A percentile compares a stretch with the other conserved stretches of the same genome.
These are phyloP conservation scores for Komagataella phaffii DNA, from an alignment of 805 yeast species.

Conservation along the genomic window DNA sequence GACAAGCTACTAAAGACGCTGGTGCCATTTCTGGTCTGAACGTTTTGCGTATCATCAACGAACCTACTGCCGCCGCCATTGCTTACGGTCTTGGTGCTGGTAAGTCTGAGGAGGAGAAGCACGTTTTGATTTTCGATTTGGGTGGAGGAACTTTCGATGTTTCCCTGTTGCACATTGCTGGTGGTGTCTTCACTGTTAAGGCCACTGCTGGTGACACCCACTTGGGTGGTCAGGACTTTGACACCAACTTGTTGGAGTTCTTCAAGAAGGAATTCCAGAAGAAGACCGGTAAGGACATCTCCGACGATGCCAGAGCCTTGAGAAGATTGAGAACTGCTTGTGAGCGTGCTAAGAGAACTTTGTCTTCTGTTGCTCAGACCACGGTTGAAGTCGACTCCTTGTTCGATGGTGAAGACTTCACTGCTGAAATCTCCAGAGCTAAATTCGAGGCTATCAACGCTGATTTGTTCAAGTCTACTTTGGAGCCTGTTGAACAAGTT, in stretches of 20 bases:
- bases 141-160: slow-evolving; percentile 86
- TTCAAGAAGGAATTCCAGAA: slow-evolving; percentile 94
- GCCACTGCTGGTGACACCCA: slow-evolving; percentile 81
- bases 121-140: slow-evolving; percentile 53
- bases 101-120: slow-evolving; percentile 31
- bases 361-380: slow-evolving; percentile 92
- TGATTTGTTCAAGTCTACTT: slow-evolving; percentile 84
- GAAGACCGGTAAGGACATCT: slow-evolving; percentile 91
- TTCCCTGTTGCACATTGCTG: slow-evolving; percentile 64
- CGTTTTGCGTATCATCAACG: slow-evolving; percentile 65
- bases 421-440: slow-evolving; percentile 92
- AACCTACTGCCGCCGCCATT: slow-evolving; percentile 79
- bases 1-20: slow-evolving; percentile 75
- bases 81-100: slow-evolving; percentile 71
- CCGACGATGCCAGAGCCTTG: slow-evolving; percentile 90
- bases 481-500: slow-evolving; percentile 93
- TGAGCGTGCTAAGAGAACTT: slow-evolving; percentile 98
- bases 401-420: slow-evolving; percentile 91
- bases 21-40: slow-evolving; percentile 67
- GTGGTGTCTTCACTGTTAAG: slow-evolving; percentile 69
- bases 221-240: slow-evolving; percentile 81
- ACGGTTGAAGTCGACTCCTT: slow-evolving; percentile 91
- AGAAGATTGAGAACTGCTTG: slow-evolving; percentile 98
- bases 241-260: slow-evolving; percentile 71
- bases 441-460: slow-evolving; percentile 95